These are phyloP conservation scores for Emericellopsis cladophorae DNA, from an alignment of 2,329 filamentous ascomycete species.

Conservation along the genomic window DNA sequence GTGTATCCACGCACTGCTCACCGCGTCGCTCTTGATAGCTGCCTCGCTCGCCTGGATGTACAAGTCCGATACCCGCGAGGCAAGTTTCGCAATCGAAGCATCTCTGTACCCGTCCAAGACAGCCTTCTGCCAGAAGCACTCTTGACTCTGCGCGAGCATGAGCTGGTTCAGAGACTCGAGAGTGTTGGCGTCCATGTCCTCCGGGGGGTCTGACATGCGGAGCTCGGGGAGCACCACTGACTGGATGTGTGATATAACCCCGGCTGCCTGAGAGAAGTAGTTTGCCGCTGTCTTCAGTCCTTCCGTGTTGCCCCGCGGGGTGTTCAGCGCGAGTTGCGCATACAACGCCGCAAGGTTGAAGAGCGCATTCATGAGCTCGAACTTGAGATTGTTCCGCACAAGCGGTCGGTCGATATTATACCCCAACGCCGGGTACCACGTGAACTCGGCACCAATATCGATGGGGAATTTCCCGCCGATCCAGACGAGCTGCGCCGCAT, in stretches of 20 bases:
- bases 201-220: slow-evolving; percentile 67
- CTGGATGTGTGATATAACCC: slow-evolving; percentile 69
- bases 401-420: slow-evolving; percentile 72
- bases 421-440: slow-evolving; percentile 88
- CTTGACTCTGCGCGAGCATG: slow-evolving; percentile 83
- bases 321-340: slow-evolving; percentile 75
- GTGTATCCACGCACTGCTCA: slow-evolving; percentile 94
- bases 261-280: slow-evolving; percentile 80
- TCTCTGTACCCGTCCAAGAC: slow-evolving; percentile 92
- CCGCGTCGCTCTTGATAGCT: slow-evolving; percentile 76
- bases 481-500: slow-evolving; percentile 88
- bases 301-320: slow-evolving; percentile 65
- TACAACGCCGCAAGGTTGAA: slow-evolving; percentile 92
- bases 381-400: slow-evolving; percentile 53
- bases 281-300: slow-evolving; percentile 81
- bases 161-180: slow-evolving; percentile 74
- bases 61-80: slow-evolving; percentile 78
- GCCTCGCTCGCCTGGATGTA: slow-evolving; percentile 77
- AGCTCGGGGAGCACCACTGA: slow-evolving; percentile 69
- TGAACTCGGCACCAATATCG: slow-evolving; percentile 90
- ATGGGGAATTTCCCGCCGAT: slow-evolving; percentile 92
- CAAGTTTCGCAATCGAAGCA: slow-evolving; percentile 79
- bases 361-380: slow-evolving; percentile 84
- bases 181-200: slow-evolving; percentile 89
- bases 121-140: slow-evolving; percentile 97